Evolutionary conservation across 805 yeast genomes (phyloP), one percentile per base, ranked within the genome.

Genomic region (Jamesozyma rosinii): DNA sequence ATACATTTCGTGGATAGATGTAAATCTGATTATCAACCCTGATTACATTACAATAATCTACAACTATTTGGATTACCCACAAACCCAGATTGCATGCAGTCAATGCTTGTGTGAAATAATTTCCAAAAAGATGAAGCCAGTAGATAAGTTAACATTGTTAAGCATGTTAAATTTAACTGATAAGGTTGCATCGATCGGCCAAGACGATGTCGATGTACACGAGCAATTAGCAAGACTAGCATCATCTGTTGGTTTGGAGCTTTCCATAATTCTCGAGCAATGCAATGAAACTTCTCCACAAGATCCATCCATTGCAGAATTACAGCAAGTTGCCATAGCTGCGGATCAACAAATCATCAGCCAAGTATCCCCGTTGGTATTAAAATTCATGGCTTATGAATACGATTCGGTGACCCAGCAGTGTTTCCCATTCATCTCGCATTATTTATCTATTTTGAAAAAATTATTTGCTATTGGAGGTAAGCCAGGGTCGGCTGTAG

Each of bases 1-100:
- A 11, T 92, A 83, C 74, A 83, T 88, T 20, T 80, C 89, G 20
- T 92, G 99, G 98, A 86, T 89, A 60, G 94, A 86, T 59, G 79
- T 89, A 47, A 70, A 80, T 43, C 68, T 86, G 52, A 77, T 90
- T 43, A 71, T 88, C 26, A 51, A 49, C 31, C 49, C 50, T 17
- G 75, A 75, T 19, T 79, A 75, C 51, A 66, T 85, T 53, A 63
- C 69, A 22, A 57, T 75, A 31, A 72, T 87, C 38, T 81, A 77
- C 54, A 74, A 72, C 45, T 80, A 74, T 54, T 68, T 87, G 49
- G 71, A 70, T 42, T 64, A 61, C 45, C 62, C 63, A 4, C 64
- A 61, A 19, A 75, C 76, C 41, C 75, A 81, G 45, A 68, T 75
- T 41, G 70, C 77, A 24, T 81, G 94, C 26, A 72, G 81, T 19